Percentiles rank a stretch among this genome's conserved stretches.
Conservation (phyloP, 352 stramenopile genomes). For the Pythium dissotocum region DNA sequence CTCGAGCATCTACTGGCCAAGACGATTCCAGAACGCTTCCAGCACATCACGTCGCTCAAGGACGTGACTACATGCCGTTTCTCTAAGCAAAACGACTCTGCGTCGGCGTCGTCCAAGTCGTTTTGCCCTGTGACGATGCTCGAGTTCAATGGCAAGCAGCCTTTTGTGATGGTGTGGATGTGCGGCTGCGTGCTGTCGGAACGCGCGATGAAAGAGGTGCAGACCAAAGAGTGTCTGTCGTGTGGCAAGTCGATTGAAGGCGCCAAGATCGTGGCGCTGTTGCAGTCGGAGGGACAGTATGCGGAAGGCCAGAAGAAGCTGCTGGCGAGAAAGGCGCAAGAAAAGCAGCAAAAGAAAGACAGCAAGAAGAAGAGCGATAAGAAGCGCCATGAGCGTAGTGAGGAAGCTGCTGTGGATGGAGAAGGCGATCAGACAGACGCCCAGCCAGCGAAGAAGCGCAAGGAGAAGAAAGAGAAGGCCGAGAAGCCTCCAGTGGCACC, state of each 20-base stretch:
- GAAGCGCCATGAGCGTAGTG: constrained; percentile 25
- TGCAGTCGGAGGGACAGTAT: constrained; percentile 63
- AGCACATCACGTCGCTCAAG: constrained; percentile 85
- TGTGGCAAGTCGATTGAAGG: constrained; percentile 58
- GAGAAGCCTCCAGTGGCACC: constrained; percentile 17
- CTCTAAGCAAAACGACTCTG: constrained; percentile 21
- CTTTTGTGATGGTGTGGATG: constrained; percentile 77
- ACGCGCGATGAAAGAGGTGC: constrained; percentile 84
- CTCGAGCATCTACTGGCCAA: constrained; percentile 82
- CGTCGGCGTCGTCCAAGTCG: constrained; percentile 13
- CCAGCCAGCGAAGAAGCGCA: constrained; percentile 1
- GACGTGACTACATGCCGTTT: constrained; percentile 84
- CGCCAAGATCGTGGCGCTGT: constrained; percentile 58
- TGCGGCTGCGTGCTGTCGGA: constrained; percentile 91
- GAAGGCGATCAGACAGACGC: constrained; percentile 1
- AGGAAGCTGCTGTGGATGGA: not conserved
- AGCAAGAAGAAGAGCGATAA: constrained; percentile 43
- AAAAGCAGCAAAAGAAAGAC: constrained; percentile 53
- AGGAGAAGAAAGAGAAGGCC: constrained; percentile 23
- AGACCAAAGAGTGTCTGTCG: constrained; percentile 65
- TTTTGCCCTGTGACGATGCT: constrained; percentile 86
- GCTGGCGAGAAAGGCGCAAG: constrained; percentile 46
- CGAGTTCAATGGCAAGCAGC: constrained; percentile 87
- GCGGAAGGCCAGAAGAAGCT: constrained; percentile 43
- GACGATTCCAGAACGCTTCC: constrained; percentile 68